phyloP scores from a whole-genome alignment of 2,329 filamentous ascomycete species.

The Helotiales sp. region DNA sequence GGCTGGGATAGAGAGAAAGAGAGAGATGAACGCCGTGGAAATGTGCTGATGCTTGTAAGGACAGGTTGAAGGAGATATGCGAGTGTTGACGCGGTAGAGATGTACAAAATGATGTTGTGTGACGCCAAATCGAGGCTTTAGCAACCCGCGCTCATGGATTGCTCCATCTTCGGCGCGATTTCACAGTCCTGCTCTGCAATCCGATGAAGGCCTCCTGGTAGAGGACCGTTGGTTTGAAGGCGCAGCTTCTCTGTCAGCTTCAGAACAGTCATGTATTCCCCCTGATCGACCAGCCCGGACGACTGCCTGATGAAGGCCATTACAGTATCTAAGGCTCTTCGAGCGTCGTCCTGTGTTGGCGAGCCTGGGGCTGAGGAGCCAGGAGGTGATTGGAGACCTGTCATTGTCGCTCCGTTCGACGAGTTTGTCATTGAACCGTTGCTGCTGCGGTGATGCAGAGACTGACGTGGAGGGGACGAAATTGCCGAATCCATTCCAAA shows the following conservation, averaged over 20 bases:
- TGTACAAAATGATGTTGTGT: constrained; percentile 13
- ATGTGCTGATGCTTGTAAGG: constrained; percentile 29
- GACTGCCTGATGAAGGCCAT: constrained; percentile 79
- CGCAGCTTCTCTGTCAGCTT: constrained; percentile 87
- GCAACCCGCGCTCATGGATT: constrained; percentile 39
- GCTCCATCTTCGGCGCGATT: constrained; percentile 42
- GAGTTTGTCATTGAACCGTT: constrained; percentile 53
- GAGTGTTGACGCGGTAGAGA: constrained; percentile 2
- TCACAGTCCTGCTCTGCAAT: constrained; percentile 45
- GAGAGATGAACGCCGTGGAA: constrained; percentile 23
- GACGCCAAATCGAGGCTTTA: constrained; percentile 16
- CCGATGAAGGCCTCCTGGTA: constrained; percentile 48
- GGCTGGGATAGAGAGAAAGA: neutral
- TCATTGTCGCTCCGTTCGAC: constrained; percentile 45
- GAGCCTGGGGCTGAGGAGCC: constrained; percentile 63
- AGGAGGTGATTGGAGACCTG: constrained; percentile 49
- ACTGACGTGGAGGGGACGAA: constrained; percentile 53
- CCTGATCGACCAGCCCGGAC: constrained; percentile 72
- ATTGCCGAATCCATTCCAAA: constrained; percentile 45
- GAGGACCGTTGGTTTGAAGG: constrained; percentile 49
- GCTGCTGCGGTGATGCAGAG: constrained; percentile 57
- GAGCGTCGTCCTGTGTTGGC: constrained; percentile 84
- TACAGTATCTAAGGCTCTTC: constrained; percentile 79
- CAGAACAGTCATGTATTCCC: constrained; percentile 77
- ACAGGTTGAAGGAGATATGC: constrained; percentile 25